These are phyloP conservation scores for Hanseniaspora sp. DNA, from an alignment of 1,139 yeast species.

Conservation along the genomic window DNA sequence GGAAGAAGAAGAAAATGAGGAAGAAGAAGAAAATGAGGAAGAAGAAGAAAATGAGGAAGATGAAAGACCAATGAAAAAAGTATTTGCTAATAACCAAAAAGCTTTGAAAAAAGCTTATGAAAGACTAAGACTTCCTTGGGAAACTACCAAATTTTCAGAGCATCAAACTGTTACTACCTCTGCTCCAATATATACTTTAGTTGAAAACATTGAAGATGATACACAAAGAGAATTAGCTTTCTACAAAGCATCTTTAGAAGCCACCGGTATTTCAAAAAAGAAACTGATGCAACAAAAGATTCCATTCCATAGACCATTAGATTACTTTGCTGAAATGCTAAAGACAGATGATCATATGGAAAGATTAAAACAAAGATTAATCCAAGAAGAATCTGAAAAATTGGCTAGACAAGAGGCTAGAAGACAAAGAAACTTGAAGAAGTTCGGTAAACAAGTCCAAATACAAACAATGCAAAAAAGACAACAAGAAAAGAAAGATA, in stretches of 20 bases:
- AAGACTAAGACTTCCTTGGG: conserved; percentile 63
- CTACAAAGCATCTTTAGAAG: conserved; percentile 84
- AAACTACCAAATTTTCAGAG: conserved; percentile 62
- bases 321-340: conserved; percentile 97
- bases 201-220: conserved; percentile 89
- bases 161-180: conserved; percentile 64
- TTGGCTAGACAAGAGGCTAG: conserved; percentile 89
- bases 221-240: conserved; percentile 77
- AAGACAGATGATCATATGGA: conserved; percentile 98
- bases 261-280: conserved; percentile 63
- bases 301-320: conserved; percentile 86
- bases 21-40: conserved; percentile 56
- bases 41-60: conserved; percentile 72
- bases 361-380: conserved; percentile 67
- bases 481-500: conserved; percentile 85
- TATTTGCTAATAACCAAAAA: conserved; percentile 63
- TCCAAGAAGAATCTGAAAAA: conserved; percentile 79
- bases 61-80: conserved; percentile 77
- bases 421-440: conserved; percentile 88
- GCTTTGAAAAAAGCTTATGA: conserved; percentile 60
- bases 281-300: conserved; percentile 55
- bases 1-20: conserved; percentile 36
- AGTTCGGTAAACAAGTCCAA: conserved; percentile 96
- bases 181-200: conserved; percentile 48
- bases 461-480: conserved; percentile 87